Conservation (phyloP, 1,284 basidiomycete genomes). For the Wolfiporia cocos region DNA sequence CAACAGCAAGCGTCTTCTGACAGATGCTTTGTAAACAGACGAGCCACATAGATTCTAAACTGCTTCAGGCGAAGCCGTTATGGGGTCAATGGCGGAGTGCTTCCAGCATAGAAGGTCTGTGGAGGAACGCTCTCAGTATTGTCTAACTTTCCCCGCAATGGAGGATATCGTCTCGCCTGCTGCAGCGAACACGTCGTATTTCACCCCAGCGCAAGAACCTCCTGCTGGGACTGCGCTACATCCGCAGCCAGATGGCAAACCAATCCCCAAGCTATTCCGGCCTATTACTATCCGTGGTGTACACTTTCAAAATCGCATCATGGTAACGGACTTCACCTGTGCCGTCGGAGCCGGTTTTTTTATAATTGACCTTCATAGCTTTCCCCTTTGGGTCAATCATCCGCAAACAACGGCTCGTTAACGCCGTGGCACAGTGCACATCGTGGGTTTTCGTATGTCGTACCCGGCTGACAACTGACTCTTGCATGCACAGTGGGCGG, state of each 20-base stretch:
- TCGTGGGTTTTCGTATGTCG: conserved; percentile 2
- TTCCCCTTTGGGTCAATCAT: conserved; percentile 3
- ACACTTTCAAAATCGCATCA: conserved; percentile 65
- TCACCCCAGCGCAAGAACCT: conserved; percentile 44
- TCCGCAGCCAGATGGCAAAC: conserved; percentile 28
- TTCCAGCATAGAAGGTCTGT: too few relatives aligned
- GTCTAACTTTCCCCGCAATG: conserved; percentile 1
- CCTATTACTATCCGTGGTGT: conserved; percentile 53
- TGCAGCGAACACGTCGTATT: conserved; percentile 34
- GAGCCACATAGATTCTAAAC: too few relatives aligned
- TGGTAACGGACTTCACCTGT: too few relatives aligned
- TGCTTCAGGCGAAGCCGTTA: too few relatives aligned
- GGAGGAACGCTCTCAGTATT: too few relatives aligned
- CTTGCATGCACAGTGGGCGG: background rate
- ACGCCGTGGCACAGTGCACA: conserved; percentile 6
- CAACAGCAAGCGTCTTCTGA: too few relatives aligned
- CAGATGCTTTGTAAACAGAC: too few relatives aligned
- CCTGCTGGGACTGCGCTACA: conserved; percentile 42
- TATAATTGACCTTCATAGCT: background rate
- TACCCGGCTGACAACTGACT: background rate
- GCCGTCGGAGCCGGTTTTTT: too few relatives aligned
- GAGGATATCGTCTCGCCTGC: conserved; percentile 6
- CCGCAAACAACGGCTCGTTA: conserved; percentile 1
- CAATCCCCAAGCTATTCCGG: conserved; percentile 51
- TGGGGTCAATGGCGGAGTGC: too few relatives aligned